A percentile compares a stretch with the other conserved stretches of the same genome.
phyloP scores from a whole-genome alignment of 352 stramenopile species.

The Lagenidium sp. region DNA sequence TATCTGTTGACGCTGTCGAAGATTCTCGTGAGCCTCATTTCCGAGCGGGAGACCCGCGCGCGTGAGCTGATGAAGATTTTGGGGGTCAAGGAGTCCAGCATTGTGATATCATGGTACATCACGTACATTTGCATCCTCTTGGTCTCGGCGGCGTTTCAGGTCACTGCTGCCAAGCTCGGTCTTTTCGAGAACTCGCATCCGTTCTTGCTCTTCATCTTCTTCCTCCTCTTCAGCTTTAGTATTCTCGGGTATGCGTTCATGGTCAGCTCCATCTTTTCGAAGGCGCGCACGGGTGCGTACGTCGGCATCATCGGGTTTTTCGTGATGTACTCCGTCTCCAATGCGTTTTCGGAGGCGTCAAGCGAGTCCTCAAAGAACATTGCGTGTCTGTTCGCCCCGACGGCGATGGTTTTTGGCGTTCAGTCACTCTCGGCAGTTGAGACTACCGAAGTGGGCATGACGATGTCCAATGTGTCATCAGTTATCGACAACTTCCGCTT shows the following conservation, averaged over 20 bases:
- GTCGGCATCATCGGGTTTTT: constrained; percentile 26
- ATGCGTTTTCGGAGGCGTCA: constrained; percentile 12
- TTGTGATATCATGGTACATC: constrained; percentile 70
- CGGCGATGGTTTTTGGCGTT: constrained; percentile 35
- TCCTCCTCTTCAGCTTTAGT: constrained; percentile 23
- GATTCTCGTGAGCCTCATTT: constrained; percentile 59
- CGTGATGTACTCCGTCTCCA: constrained; percentile 16
- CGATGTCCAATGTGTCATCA: constrained; percentile 24
- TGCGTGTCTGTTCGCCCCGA: constrained; percentile 24
- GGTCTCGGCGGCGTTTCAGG: constrained; percentile 42
- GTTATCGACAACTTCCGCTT: constrained; percentile 48
- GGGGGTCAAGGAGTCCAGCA: constrained; percentile 71
- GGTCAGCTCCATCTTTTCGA: constrained; percentile 23
- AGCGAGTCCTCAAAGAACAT: constrained; percentile 21
- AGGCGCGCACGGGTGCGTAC: constrained; percentile 55
- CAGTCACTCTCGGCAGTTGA: constrained; percentile 33
- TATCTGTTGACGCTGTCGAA: constrained; percentile 62
- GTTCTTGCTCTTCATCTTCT: constrained; percentile 20
- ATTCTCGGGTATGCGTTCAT: constrained; percentile 22
- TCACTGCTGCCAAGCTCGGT: constrained; percentile 23
- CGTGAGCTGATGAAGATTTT: constrained; percentile 82
- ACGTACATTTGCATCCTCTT: constrained; percentile 83
- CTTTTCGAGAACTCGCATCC: constrained; percentile 14
- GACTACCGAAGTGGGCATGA: constrained; percentile 26
- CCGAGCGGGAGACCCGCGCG: constrained; percentile 67